phyloP scores from a whole-genome alignment of 2,329 filamentous ascomycete genomes.

The Xylariomycetidae sp. region DNA sequence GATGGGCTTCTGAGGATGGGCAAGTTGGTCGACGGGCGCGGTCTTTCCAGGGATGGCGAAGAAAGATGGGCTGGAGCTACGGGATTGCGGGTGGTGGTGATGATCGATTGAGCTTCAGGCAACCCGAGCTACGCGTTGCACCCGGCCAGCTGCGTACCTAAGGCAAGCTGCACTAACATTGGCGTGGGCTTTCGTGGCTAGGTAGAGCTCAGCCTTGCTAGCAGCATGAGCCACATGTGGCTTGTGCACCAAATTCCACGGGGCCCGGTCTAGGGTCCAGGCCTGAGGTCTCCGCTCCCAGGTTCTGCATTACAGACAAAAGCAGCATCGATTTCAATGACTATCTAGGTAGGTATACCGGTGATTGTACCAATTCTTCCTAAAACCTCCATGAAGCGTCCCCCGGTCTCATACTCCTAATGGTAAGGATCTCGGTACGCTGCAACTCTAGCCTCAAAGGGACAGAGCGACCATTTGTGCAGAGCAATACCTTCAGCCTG shows the following conservation, averaged over 20 bases:
- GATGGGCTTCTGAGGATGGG: slow-evolving; percentile 4
- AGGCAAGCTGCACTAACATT: slow-evolving; percentile 15
- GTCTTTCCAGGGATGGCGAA: not conserved
- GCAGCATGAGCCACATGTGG: slow-evolving; percentile 2
- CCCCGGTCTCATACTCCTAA: too few relatives aligned
- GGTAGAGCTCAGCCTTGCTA: slow-evolving; percentile 2
- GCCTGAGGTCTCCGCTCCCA: too few relatives aligned
- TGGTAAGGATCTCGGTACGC: too few relatives aligned
- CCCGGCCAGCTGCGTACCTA: too few relatives aligned
- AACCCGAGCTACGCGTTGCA: slow-evolving; percentile 25
- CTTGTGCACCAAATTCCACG: not conserved
- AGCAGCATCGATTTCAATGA: too few relatives aligned
- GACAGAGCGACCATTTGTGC: slow-evolving; percentile 8
- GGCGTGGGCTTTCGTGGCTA: too few relatives aligned
- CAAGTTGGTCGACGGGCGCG: slow-evolving; percentile 1
- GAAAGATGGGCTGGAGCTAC: slow-evolving; percentile 11
- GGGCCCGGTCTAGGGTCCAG: too few relatives aligned
- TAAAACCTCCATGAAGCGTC: too few relatives aligned
- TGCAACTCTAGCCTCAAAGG: slow-evolving; percentile 1
- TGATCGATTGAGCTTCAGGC: slow-evolving; percentile 19
- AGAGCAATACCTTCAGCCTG: slow-evolving; percentile 8
- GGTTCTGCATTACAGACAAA: too few relatives aligned
- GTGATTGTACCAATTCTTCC: too few relatives aligned
- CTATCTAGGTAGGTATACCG: too few relatives aligned
- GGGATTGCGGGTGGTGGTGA: slow-evolving; percentile 7